Evolutionary conservation across 192 early-diverging fungal species (phyloP), one percentile per base, ranked within the genome.

Genomic region (Backusella circina): DNA sequence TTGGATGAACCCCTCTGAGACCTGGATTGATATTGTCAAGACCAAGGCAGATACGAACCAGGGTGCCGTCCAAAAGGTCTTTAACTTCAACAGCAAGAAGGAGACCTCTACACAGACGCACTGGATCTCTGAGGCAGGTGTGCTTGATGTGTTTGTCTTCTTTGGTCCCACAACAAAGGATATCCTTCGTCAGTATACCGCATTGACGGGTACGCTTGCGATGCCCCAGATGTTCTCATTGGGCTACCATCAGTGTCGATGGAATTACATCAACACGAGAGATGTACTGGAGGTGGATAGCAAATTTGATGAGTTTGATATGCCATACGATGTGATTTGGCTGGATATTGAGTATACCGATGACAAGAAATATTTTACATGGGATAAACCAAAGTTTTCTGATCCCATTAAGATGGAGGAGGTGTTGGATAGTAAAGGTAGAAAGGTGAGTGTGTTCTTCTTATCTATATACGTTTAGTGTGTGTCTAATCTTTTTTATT

Each of bases 271-370:
- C 70, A 93, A 93, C 71, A 91, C 97, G 73, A 86, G 88, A 31
- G 98, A 99, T 83, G 97, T 98, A 5, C 70, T 86, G 12, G 90
- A 90, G 32, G 95, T 98, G 0, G 93, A 95, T 81, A 87, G 84
- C 21, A 90, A 92, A 57, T 95, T 99, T 86, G 96, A 99, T 77
- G 85, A 90, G 72, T 77, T 95, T 78, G 92, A 92, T 38, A 97
- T 99, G 68, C 97, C 98, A 7, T 96, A 96, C 78, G 98, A 99
- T 86, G 97, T 99, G 1, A 87, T 99, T 37, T 99, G 98, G 98
- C 84, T 99, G 67, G 98, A 99, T 84, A 99, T 99, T 84, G 98
- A 99, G 78, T 95, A 99, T 77, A 99, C 97, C n/a, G 95, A 99
- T 82, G 93, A 93, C 44, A 99, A 99, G 88, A 86, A 90, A 35